Base-by-base conservation (phyloP, 129 eudicot species). In the Deinandra increscens region DNA sequence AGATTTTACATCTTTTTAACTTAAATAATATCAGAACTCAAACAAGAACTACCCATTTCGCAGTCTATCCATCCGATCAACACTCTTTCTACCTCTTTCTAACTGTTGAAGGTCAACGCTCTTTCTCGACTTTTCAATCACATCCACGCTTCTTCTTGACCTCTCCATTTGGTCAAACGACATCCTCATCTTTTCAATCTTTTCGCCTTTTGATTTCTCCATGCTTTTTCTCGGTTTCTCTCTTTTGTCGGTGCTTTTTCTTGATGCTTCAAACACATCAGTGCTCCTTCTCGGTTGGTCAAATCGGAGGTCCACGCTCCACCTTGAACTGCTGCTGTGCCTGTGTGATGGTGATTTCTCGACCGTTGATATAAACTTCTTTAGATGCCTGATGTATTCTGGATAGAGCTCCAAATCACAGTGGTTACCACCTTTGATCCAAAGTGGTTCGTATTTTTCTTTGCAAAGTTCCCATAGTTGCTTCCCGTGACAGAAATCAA, bases 401-500 rank as follows among this genome's bases (percentile, higher is more conserved):
- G 98, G 98, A 70, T 84, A 84, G 4, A 83, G 84, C 79, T 92
- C 98, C 26, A 92, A 71, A 67, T 92, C 84, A 53, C 98, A 88
- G 72, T 92, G 98, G 74, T 80, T 84, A 23, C 98, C 98, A 5
- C 98, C 98, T 71, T 81, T 83, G 10, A 92, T 75, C 98, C 98
- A 92, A 26, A 92, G 79, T 1, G 98, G 98, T 54, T 92, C 98
- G 44, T 92, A 89, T 69, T 92, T 92, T 66, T 88, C 92, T 55
- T 89, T 92, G 54, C 95, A 92, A 36, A 92, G 86, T 34, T 89
- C 98, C 91, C 91, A 92, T 0, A 92, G 91, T 71, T 86, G 95
- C 80, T 86, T 89, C 41, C 98, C 98, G 7, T 92, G 98, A 18
- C 86, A 71, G 60, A 79, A 87, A 75, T 88, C 88, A 2, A 92